phyloP scores from a whole-genome alignment of 768 basidiomycete genomes.

The Piloderma croceum region DNA sequence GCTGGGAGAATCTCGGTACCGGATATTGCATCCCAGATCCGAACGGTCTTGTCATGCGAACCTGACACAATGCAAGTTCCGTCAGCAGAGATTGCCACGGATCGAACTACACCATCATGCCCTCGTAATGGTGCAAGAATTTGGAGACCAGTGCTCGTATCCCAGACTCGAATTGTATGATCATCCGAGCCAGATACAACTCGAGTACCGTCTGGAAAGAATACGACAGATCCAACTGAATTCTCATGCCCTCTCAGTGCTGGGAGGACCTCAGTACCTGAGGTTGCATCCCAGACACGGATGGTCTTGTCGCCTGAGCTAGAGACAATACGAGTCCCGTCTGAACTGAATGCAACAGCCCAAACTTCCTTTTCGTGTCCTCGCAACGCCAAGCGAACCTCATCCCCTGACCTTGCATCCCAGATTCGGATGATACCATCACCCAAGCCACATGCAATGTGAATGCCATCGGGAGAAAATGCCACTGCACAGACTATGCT shows the following conservation, averaged over 20 bases:
- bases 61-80: conserved; percentile 13
- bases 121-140: conserved; percentile 13
- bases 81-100: conserved; percentile 16
- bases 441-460: conserved; percentile 12
- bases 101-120: conserved; percentile 11
- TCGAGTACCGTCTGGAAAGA: conserved; percentile 13
- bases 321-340: conserved; percentile 26
- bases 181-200: conserved; percentile 15
- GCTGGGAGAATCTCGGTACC: conserved; percentile 9
- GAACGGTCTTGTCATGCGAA: conserved; percentile 17
- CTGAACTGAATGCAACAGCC: conserved; percentile 19
- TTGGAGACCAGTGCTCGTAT: conserved; percentile 7
- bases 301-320: conserved; percentile 34
- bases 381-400: conserved; percentile 1
- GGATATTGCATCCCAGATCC: conserved; percentile 18
- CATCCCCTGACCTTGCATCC: conserved; percentile 9
- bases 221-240: conserved; percentile 13
- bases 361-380: conserved; percentile 14
- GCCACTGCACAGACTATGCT: conserved; percentile 14
- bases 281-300: too few species aligned
- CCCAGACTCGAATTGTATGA: conserved; percentile 18
- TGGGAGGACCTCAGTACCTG: too few species aligned
- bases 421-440: conserved; percentile 20
- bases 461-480: conserved; percentile 18
- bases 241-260: conserved; percentile 12